Base-by-base conservation (phyloP, 257 asterid genomes). In the Mentha longifolia region DNA sequence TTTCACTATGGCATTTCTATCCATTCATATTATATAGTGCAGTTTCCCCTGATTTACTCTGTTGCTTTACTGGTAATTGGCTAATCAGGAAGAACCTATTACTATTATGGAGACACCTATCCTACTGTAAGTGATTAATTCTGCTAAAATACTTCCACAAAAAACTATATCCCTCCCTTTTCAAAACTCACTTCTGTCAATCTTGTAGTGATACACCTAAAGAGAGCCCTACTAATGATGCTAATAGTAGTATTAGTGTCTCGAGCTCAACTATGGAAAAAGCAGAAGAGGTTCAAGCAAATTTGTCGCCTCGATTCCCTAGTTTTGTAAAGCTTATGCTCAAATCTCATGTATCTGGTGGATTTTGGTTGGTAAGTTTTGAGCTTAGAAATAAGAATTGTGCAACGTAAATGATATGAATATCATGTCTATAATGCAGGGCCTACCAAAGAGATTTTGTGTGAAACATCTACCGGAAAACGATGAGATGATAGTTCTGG, bases 311-410 rank as follows among this genome's bases (percentile, higher is more conserved):
- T 1, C 17, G 56, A 0, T 81, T 42, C 61, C 97, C 95, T 49
- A 80, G 79, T 59, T 82, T 85, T 49, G 9, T 75, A 19, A 88
- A 86, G 80, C 17, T 0, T 37, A 72, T 90, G 91, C 83, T 81
- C 51, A 80, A 50, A 67, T 88, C 93, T 9, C 97, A 90, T 61
- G 87, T 88, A 12, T 33, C 82, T 14, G 82, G 89, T 17, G 88
- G 88, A 67, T 90, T 86, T 71, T 88, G 92, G 92, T 57, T 90
- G 96, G 95, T 88, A 68, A 70, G 94, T 77, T 25, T 25, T 33
- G 25, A 63, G 46, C 20, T 47, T 57, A 25, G 28, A 25, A 25
- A 2, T 25, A 33, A 33, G 5, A 33, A 0, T 33, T 33, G 6
- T 4, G 37, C 7, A 33, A 5, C 5, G 37, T 33, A 1, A 33